Conservation (phyloP, 192 early-diverging fungal genomes). For the Obelidium mucronatum region DNA sequence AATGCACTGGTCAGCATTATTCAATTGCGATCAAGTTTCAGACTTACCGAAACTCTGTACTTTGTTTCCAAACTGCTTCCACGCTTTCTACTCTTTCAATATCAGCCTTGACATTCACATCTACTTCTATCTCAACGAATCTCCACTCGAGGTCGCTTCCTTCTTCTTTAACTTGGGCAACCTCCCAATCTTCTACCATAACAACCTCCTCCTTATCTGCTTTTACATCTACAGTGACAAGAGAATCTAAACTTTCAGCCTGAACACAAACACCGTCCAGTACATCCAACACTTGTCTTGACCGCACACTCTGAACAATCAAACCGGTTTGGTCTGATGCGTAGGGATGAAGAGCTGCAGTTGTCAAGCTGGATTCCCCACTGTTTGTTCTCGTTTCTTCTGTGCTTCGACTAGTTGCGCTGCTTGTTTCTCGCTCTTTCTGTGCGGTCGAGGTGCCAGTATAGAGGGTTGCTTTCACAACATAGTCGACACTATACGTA, state of each 20-base stretch:
- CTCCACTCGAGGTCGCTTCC: background rate
- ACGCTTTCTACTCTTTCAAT: conserved; percentile 16
- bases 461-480: background rate
- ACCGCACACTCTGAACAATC: background rate
- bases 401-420: too few relatives aligned
- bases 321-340: background rate
- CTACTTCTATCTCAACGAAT: background rate
- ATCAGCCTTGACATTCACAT: background rate
- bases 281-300: background rate
- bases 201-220: background rate
- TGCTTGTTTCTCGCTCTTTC: too few relatives aligned
- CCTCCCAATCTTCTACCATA: conserved; percentile 6
- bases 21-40: too few relatives aligned
- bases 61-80: conserved; percentile 6
- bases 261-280: background rate
- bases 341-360: too few relatives aligned
- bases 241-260: background rate
- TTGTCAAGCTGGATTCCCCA: too few relatives aligned
- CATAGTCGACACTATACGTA: background rate
- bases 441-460: background rate
- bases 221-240: background rate
- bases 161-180: background rate
- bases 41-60: conserved; percentile 8
- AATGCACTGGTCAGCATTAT: too few relatives aligned
- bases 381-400: background rate